phyloP scores from a whole-genome alignment of 2,329 filamentous ascomycete genomes.

The Colletotrichum graminicola region DNA sequence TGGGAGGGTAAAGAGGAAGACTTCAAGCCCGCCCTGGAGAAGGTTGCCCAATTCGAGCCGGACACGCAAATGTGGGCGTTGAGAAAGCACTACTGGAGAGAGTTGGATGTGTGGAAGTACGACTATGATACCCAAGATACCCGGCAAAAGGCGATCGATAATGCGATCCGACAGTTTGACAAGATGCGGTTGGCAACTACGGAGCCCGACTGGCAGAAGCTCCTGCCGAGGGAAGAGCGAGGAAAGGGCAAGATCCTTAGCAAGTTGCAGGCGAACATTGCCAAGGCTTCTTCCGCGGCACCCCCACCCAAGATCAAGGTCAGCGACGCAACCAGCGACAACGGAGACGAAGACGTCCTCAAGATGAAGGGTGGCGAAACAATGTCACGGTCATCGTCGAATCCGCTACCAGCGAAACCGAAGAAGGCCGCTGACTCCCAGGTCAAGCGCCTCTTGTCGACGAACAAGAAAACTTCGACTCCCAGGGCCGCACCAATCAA shows the following conservation, averaged over 20 bases:
- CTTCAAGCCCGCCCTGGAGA: constrained; percentile 66
- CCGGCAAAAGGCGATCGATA: constrained; percentile 71
- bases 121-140: constrained; percentile 66
- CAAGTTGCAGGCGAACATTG: constrained; percentile 70
- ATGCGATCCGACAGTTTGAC: constrained; percentile 71
- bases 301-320: constrained; percentile 63
- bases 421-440: constrained; percentile 70
- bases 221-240: constrained; percentile 69
- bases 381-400: constrained; percentile 65
- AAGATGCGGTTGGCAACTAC: constrained; percentile 67
- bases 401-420: constrained; percentile 62
- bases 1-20: constrained; percentile 67
- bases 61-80: constrained; percentile 66
- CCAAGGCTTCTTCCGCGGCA: constrained; percentile 56
- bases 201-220: constrained; percentile 71
- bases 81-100: constrained; percentile 70
- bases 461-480: constrained; percentile 48
- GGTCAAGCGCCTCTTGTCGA: constrained; percentile 64
- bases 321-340: constrained; percentile 54
- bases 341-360: constrained; percentile 49
- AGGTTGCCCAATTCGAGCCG: constrained; percentile 67
- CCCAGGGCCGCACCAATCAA: constrained; percentile 59
- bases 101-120: constrained; percentile 74
- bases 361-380: constrained; percentile 56
- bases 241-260: constrained; percentile 72